A percentile compares a stretch with the other conserved stretches of the same genome.
Conservation (phyloP, 2,329 filamentous ascomycete genomes). For the Cryoendolithus antarcticus region DNA sequence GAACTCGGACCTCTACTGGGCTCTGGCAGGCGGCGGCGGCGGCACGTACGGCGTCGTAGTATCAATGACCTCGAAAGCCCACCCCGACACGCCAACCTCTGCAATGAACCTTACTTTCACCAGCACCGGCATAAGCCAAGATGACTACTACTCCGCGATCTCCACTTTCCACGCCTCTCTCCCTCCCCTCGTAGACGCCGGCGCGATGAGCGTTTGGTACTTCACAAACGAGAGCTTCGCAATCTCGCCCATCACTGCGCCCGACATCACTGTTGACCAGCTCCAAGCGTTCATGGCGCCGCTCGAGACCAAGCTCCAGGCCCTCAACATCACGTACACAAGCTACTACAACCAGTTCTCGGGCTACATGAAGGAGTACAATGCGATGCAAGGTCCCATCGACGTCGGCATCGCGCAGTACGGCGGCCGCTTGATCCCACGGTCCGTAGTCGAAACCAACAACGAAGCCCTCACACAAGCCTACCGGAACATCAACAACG, state of each 20-base stretch:
- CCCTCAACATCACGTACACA: conserved; percentile 23
- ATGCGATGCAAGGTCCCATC: conserved; percentile 20
- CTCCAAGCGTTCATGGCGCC: conserved; percentile 36
- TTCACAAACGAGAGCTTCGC: conserved; percentile 39
- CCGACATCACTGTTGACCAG: conserved; percentile 32
- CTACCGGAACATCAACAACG: conserved; percentile 24
- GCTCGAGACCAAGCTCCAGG: conserved; percentile 29
- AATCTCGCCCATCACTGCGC: conserved; percentile 36
- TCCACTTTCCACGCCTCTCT: conserved; percentile 35
- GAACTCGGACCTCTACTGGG: conserved; percentile 52
- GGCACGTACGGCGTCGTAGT: conserved; percentile 47
- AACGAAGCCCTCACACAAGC: conserved; percentile 17
- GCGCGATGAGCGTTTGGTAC: conserved; percentile 37
- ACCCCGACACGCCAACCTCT: conserved; percentile 32
- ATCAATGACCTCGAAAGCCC: conserved; percentile 42
- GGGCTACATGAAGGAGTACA: conserved; percentile 23
- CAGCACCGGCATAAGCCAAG: conserved; percentile 13
- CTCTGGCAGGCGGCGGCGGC: conserved; percentile 46
- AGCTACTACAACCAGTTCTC: conserved; percentile 19
- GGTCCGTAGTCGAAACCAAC: conserved; percentile 22
- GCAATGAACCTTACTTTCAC: conserved; percentile 35
- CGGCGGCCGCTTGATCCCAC: conserved; percentile 24
- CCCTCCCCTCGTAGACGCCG: conserved; percentile 38
- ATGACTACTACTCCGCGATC: conserved; percentile 39
- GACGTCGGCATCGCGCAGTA: conserved; percentile 20